Evolutionary conservation across 108 stramenopile species (phyloP), one percentile per base, ranked within the genome.

Genomic region (Cylindrotheca closterium): DNA sequence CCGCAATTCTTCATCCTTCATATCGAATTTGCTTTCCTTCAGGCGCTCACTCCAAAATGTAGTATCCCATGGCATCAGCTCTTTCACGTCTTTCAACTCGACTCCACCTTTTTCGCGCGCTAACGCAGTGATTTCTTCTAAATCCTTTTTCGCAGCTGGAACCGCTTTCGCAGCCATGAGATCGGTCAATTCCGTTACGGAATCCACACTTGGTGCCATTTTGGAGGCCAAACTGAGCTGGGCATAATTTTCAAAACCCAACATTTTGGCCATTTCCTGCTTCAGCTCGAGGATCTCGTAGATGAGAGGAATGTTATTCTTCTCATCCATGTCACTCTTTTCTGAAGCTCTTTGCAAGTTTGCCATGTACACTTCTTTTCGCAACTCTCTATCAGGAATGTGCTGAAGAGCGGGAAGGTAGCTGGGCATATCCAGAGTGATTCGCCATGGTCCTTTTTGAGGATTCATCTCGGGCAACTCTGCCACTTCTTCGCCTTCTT

Each of bases 371-470:
- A 99, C 63, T 73, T 91, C 57, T 77, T 97, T 95, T 54, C 98
- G 89, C 26, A 96, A 45, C 2, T 71, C 82, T 12, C 96, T 82
- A 66, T 91, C 90, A 26, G 83, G 71, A 23, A 96, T 34, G 67
- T 97, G 95, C 65, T 86, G 81, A 96, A 99, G 95, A 52, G 83
- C 92, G 15, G 98, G 92, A 33, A 99, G 58, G 74, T 98, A 99
- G 47, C 81, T 82, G 0, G 98, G 98, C 33, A 88, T 87, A 73
- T 98, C 98, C 42, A 98, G 70, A 3, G 97, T 96, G 31, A 98
- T 79, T 12, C 92, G 58, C 96, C 96, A 99, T 1, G 98, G 98
- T 4, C 98, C 97, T 19, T 55, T 64, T 60, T 87, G 80, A 4
- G 93, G 54, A 60, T 95, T 82, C 63, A 94, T 72, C 50, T 90